Conservation (phyloP, 345 rosid species). For the Brassica juncea region DNA sequence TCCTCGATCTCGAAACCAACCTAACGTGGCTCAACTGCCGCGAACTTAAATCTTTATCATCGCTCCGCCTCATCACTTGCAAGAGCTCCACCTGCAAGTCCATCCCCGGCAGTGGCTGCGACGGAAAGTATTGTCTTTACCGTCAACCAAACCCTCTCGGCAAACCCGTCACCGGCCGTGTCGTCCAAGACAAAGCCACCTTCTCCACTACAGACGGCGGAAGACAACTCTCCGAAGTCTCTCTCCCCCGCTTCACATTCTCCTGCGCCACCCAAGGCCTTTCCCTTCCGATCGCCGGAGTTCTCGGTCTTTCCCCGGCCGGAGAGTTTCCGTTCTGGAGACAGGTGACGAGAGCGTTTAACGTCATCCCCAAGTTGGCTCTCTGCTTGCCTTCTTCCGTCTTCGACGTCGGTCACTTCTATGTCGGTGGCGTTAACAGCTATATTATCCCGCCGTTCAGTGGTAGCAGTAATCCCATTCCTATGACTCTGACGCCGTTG, state of each 20-base stretch:
- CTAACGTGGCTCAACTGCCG: slow-evolving; percentile 36
- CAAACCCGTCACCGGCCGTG: slow-evolving; percentile 12
- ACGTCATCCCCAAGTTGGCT: neutral
- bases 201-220: neutral
- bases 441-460: neutral
- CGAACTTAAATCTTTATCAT: slow-evolving; percentile 18
- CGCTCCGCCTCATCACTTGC: slow-evolving; percentile 24
- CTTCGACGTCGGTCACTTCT: neutral
- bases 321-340: neutral
- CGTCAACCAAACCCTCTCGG: slow-evolving; percentile 15
- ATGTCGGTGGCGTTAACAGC: neutral
- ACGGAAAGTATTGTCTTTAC: neutral
- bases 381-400: slow-evolving; percentile 2
- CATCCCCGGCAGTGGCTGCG: slow-evolving; percentile 17
- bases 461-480: neutral
- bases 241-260: neutral
- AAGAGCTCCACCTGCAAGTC: slow-evolving; percentile 24
- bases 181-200: neutral
- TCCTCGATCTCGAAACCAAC: slow-evolving; percentile 30
- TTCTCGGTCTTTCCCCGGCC: neutral
- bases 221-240: neutral
- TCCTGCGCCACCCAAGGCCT: neutral
- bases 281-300: neutral
- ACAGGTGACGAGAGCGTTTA: neutral
- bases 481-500: neutral